Conservation (phyloP, 768 basidiomycete genomes). For the Tricholoma terreum region DNA sequence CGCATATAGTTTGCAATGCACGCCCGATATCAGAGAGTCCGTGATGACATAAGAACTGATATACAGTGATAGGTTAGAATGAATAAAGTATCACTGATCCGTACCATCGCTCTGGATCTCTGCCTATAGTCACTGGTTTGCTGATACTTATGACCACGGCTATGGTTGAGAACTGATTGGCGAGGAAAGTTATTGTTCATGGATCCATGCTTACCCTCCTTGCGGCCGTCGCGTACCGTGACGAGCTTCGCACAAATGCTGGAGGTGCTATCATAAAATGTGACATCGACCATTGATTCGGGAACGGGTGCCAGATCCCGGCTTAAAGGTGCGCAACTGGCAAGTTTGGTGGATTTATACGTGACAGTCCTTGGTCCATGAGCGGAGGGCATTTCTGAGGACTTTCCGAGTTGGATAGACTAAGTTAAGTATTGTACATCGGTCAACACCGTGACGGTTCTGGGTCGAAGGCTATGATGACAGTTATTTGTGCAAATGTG, state of each 20-base stretch:
- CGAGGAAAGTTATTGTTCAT: neutral
- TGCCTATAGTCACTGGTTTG: conserved; percentile 65
- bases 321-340: neutral
- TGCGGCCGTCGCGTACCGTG: conserved; percentile 57
- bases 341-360: neutral
- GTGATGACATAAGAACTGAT: conserved; percentile 62
- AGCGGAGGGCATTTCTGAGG: neutral
- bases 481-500: neutral
- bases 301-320: neutral
- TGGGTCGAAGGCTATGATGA: neutral
- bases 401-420: too few relatives aligned
- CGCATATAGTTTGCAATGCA: conserved; percentile 83
- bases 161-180: conserved; percentile 19
- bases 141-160: conserved; percentile 59
- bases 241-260: conserved; percentile 72
- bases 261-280: conserved; percentile 3
- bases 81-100: neutral
- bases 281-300: neutral
- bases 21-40: conserved; percentile 60
- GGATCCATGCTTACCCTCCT: conserved; percentile 50
- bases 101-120: conserved; percentile 69
- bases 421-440: too few relatives aligned
- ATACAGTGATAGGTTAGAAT: neutral
- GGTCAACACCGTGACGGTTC: neutral
- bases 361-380: neutral